Percentiles rank a stretch among this genome's conserved stretches.
phyloP scores from a whole-genome alignment of 2,329 filamentous ascomycete species.

The Madurella fahalii region DNA sequence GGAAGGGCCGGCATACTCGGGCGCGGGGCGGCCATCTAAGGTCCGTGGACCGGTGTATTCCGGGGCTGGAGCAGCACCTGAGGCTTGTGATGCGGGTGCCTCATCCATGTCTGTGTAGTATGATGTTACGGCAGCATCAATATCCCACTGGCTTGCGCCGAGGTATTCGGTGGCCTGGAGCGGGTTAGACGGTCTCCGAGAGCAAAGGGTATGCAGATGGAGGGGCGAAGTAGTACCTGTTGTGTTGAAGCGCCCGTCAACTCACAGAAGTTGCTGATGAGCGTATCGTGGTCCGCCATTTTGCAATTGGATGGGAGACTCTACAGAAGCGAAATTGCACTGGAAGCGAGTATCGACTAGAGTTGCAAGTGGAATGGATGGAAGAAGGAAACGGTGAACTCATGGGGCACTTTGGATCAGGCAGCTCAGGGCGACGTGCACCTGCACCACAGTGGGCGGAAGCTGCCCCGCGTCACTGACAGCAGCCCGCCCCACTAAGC shows the following conservation, averaged over 20 bases:
- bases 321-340: too few relatives aligned
- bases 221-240: constrained; percentile 36
- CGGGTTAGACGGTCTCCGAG: constrained; percentile 1
- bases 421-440: constrained; percentile 16
- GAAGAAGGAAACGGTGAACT: not conserved
- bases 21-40: constrained; percentile 59
- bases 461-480: constrained; percentile 13
- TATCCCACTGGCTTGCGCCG: constrained; percentile 60
- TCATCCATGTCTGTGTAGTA: constrained; percentile 59
- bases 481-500: constrained; percentile 4
- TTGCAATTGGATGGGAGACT: not conserved
- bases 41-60: constrained; percentile 59
- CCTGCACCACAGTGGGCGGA: not conserved
- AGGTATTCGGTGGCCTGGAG: constrained; percentile 64
- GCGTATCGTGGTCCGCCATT: constrained; percentile 42
- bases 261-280: constrained; percentile 50
- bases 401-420: constrained; percentile 2
- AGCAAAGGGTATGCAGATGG: not conserved
- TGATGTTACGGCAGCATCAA: constrained; percentile 57
- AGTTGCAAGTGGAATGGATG: too few relatives aligned
- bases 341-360: too few relatives aligned
- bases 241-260: constrained; percentile 50
- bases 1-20: constrained; percentile 34
- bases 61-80: constrained; percentile 31
- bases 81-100: constrained; percentile 37